These are phyloP conservation scores for Solanum hybrid DNA, from an alignment of 305 asterid species.

Conservation along the genomic window DNA sequence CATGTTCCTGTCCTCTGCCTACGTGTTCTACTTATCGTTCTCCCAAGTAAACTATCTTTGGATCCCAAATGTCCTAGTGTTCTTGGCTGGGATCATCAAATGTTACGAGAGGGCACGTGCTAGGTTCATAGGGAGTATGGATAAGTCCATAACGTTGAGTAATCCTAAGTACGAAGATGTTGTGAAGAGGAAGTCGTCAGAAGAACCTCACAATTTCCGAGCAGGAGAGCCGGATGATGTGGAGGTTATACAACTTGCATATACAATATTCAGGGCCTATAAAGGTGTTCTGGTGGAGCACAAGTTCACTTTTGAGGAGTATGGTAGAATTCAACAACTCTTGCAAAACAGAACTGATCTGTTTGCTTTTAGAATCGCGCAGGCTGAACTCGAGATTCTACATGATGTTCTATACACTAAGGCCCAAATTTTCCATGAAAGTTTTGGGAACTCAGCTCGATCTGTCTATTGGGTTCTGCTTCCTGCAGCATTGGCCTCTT, in stretches of 20 bases:
- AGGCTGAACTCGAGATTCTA: background rate
- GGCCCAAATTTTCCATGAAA: background rate
- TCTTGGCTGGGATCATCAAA: background rate
- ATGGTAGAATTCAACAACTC: background rate
- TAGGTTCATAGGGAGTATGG: background rate
- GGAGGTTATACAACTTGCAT: background rate
- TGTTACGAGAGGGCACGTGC: background rate
- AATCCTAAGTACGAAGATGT: background rate
- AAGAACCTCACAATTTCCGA: background rate
- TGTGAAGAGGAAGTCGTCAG: background rate
- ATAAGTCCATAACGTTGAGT: background rate
- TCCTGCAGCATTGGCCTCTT: background rate
- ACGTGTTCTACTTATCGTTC: background rate
- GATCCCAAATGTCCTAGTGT: background rate
- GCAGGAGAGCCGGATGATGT: background rate
- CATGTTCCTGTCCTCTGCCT: background rate
- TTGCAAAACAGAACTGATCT: background rate
- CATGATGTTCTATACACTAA: background rate
- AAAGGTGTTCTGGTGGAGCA: background rate
- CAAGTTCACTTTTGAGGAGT: background rate
- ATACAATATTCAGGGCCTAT: background rate
- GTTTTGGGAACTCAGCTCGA: background rate
- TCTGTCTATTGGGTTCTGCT: background rate
- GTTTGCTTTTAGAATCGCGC: background rate
- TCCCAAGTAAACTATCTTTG: background rate